A percentile compares a stretch with the other conserved stretches of the same genome.
Conservation (phyloP, 2,329 filamentous ascomycete species). For the Neonectria sp. region DNA sequence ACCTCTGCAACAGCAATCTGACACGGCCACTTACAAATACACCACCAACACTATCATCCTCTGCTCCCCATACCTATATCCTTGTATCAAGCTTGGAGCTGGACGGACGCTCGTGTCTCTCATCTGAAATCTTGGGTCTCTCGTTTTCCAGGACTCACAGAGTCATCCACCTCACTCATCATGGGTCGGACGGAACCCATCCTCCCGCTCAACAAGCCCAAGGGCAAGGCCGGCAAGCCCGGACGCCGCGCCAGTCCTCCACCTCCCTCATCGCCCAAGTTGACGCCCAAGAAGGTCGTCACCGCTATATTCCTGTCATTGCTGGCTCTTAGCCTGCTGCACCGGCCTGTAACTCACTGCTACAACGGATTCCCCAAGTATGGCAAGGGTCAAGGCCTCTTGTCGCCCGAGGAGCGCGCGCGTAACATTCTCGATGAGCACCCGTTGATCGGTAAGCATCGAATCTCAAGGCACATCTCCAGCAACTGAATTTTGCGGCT, state of each 20-base stretch:
- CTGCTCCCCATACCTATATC: background rate
- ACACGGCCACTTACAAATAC: background rate
- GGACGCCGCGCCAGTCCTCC: slow-evolving; percentile 35
- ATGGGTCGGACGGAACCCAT: slow-evolving; percentile 45
- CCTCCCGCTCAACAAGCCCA: slow-evolving; percentile 37
- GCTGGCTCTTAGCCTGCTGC: slow-evolving; percentile 46
- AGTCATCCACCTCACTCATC: slow-evolving; percentile 1
- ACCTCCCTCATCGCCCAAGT: slow-evolving; percentile 40
- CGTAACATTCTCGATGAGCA: slow-evolving; percentile 61
- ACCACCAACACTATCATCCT: background rate
- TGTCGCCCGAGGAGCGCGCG: slow-evolving; percentile 61
- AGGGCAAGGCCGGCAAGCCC: slow-evolving; percentile 5
- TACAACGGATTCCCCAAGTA: slow-evolving; percentile 45
- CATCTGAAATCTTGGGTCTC: background rate
- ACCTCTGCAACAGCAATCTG: background rate
- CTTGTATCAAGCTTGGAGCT: background rate
- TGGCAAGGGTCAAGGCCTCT: slow-evolving; percentile 43
- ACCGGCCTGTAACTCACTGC: slow-evolving; percentile 44
- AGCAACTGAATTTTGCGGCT: background rate
- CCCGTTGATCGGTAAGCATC: slow-evolving; percentile 65
- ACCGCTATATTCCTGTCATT: slow-evolving; percentile 46
- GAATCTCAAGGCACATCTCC: no score
- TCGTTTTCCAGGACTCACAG: background rate
- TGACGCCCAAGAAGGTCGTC: slow-evolving; percentile 45
- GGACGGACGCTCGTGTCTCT: background rate